Evolutionary conservation across 495 filamentous ascomycete genomes (phyloP).

Genomic region (Tetracladium setigerum): DNA sequence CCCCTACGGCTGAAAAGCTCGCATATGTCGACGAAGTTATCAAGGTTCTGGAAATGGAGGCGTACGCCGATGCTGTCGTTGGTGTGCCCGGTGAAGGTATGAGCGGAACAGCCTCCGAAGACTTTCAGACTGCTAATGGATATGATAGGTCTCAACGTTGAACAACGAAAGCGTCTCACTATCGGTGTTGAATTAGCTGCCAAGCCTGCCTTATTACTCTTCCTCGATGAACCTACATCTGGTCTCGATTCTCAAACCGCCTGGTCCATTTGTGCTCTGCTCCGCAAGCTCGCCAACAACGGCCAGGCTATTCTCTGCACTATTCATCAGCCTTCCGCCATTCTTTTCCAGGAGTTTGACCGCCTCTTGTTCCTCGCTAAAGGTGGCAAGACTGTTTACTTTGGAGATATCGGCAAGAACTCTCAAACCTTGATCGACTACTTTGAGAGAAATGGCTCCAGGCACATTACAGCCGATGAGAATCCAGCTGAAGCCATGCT

Average conservation of each 20-base stretch:
- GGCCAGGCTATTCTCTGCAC: constrained; percentile 88
- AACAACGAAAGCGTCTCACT: constrained; percentile 81
- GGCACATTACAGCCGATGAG: constrained; percentile 60
- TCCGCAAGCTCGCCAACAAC: constrained; percentile 73
- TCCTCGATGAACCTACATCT: constrained; percentile 69
- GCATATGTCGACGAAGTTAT: constrained; percentile 89
- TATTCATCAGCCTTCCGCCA: constrained; percentile 87
- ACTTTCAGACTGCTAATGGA: background rate
- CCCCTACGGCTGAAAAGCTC: constrained; percentile 63
- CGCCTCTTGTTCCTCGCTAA: constrained; percentile 63
- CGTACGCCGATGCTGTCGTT: constrained; percentile 84
- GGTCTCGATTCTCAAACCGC: constrained; percentile 56
- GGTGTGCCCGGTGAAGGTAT: constrained; percentile 72
- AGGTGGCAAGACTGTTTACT: constrained; percentile 71
- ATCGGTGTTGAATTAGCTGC: constrained; percentile 90
- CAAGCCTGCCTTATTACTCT: constrained; percentile 78
- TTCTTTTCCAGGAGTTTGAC: constrained; percentile 89
- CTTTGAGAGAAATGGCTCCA: constrained; percentile 67
- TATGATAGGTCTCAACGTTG: constrained; percentile 71
- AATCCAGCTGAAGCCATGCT: constrained; percentile 97
- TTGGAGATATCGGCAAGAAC: constrained; percentile 66
- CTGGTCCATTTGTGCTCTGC: constrained; percentile 72
- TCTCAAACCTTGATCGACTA: constrained; percentile 56
- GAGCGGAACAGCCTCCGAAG: background rate
- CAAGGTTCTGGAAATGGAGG: constrained; percentile 79